A percentile compares a stretch with the other conserved stretches of the same genome.
These are phyloP conservation scores for Plenodomus lindquistii DNA, from an alignment of 2,329 filamentous ascomycete genomes.

Conservation along the genomic window DNA sequence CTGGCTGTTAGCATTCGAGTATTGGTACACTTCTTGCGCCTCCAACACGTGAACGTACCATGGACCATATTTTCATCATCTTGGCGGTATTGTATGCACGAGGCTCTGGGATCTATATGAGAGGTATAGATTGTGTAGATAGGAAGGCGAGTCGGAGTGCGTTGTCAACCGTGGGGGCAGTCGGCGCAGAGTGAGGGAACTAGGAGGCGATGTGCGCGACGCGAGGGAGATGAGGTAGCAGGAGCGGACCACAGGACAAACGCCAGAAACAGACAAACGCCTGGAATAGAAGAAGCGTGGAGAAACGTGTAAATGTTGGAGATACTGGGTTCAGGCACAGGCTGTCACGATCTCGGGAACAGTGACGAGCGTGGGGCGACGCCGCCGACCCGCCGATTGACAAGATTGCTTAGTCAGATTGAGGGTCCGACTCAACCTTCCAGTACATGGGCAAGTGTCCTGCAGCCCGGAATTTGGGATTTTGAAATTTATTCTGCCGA, in stretches of 20 bases:
- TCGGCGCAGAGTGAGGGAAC: constrained; percentile 1
- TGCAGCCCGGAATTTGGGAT: no score
- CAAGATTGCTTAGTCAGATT: constrained; percentile 8
- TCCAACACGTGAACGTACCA: constrained; percentile 63
- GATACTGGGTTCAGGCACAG: constrained; percentile 10
- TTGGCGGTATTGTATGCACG: constrained; percentile 48
- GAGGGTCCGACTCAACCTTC: no score
- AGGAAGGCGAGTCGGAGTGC: neutral
- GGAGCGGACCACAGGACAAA: neutral
- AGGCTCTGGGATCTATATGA: neutral
- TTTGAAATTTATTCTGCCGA: no score
- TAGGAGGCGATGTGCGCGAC: neutral
- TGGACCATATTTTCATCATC: constrained; percentile 99
- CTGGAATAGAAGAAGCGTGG: neutral
- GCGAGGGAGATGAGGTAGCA: neutral
- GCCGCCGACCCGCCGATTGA: constrained; percentile 15
- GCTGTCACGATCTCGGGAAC: constrained; percentile 20
- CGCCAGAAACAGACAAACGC: neutral
- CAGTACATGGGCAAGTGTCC: no score
- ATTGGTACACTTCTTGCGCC: neutral
- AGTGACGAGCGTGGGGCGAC: constrained; percentile 14
- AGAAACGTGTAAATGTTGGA: constrained; percentile 7
- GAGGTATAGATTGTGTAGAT: constrained; percentile 15
- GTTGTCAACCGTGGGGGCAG: constrained; percentile 19
- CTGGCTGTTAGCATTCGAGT: constrained; percentile 24